Percentiles rank a stretch among this genome's conserved stretches.
phyloP scores from a whole-genome alignment of 1,284 basidiomycete species.

The Leucoagaricus sp. region DNA sequence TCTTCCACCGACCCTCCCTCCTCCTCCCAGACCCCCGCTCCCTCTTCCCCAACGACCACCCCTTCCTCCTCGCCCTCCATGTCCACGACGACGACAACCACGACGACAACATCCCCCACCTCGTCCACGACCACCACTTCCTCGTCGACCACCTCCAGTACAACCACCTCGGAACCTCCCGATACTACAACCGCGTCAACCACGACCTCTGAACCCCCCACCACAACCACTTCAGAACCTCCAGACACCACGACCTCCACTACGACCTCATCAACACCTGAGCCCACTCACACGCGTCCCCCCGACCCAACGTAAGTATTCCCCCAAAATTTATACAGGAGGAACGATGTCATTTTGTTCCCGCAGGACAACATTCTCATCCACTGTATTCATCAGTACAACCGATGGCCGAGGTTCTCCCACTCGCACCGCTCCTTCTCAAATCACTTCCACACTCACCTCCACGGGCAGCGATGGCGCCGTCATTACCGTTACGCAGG shows the following conservation, averaged over 20 bases:
- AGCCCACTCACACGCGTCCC: constrained; percentile 8
- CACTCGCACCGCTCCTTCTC: constrained; percentile 51
- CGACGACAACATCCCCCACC: constrained; percentile 23
- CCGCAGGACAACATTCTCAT: constrained; percentile 57
- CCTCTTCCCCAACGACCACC: constrained; percentile 19
- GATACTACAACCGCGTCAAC: constrained; percentile 22
- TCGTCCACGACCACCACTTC: constrained; percentile 22
- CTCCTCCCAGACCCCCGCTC: constrained; percentile 18
- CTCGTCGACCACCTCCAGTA: constrained; percentile 16
- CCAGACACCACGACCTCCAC: constrained; percentile 8
- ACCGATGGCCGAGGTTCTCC: constrained; percentile 57
- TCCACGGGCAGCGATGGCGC: constrained; percentile 54
- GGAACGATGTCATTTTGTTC: constrained; percentile 14
- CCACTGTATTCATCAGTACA: constrained; percentile 54
- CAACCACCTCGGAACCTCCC: constrained; percentile 20
- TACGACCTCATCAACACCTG: constrained; percentile 14
- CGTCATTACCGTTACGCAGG: constrained; percentile 56
- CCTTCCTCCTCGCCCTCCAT: constrained; percentile 15
- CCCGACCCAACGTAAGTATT: constrained; percentile 19
- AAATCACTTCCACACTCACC: constrained; percentile 57
- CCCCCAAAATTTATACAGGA: not conserved
- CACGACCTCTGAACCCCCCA: constrained; percentile 17
- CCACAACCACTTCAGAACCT: constrained; percentile 16
- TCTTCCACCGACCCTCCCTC: constrained; percentile 19
- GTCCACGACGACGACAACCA: constrained; percentile 16